A percentile compares a stretch with the other conserved stretches of the same genome.
Conservation (phyloP, 2,329 filamentous ascomycete species). For the Calonectria multiphialidica region DNA sequence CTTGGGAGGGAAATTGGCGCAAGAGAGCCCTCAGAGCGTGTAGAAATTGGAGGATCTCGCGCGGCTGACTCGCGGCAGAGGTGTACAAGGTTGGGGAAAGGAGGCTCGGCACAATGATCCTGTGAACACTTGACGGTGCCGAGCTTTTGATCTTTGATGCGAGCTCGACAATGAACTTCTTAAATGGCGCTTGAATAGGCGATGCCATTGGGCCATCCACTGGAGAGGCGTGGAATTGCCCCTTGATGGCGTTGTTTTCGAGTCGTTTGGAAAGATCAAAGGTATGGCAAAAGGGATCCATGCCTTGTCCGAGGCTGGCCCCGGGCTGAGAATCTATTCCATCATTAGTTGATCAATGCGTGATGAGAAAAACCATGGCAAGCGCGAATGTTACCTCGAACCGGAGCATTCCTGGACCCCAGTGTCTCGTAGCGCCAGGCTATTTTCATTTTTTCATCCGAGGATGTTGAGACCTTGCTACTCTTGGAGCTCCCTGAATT, state of each 20-base stretch:
- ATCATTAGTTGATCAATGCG: background rate
- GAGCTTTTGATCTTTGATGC: slow-evolving; percentile 67
- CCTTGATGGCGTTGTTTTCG: slow-evolving; percentile 59
- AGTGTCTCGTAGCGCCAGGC: slow-evolving; percentile 96
- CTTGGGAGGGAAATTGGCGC: slow-evolving; percentile 71
- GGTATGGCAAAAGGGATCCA: slow-evolving; percentile 73
- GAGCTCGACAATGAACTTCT: slow-evolving; percentile 71
- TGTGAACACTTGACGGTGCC: slow-evolving; percentile 75
- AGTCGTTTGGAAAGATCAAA: slow-evolving; percentile 80
- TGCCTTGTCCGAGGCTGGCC: slow-evolving; percentile 35
- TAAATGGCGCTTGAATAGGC: slow-evolving; percentile 58
- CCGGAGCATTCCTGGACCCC: slow-evolving; percentile 73
- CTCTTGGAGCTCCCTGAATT: slow-evolving; percentile 54
- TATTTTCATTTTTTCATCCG: slow-evolving; percentile 93
- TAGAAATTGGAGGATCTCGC: slow-evolving; percentile 82
- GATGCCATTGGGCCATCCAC: slow-evolving; percentile 47
- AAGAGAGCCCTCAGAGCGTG: slow-evolving; percentile 83
- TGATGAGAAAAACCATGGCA: background rate
- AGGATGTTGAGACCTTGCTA: slow-evolving; percentile 52
- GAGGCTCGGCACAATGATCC: slow-evolving; percentile 86
- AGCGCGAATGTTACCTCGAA: slow-evolving; percentile 68
- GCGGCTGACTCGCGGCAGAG: slow-evolving; percentile 75
- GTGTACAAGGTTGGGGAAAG: slow-evolving; percentile 90
- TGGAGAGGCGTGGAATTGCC: slow-evolving; percentile 64
- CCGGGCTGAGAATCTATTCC: slow-evolving; percentile 34